Evolutionary conservation across 306 rosid genomes (phyloP).

Genomic region (Prunus dulcis): DNA sequence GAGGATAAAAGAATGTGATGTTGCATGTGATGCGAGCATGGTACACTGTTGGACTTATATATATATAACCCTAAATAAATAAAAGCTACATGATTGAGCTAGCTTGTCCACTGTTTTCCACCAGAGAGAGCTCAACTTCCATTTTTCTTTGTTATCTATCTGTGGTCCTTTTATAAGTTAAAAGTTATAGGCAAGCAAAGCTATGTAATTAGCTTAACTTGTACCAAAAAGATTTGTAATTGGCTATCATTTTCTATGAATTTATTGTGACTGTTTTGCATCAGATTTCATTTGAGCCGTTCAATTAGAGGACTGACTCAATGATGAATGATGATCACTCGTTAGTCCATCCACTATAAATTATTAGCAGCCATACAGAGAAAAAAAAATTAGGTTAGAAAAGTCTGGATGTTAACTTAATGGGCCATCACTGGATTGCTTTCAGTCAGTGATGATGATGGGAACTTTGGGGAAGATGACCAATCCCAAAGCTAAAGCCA

Average conservation of each 20-base stretch:
- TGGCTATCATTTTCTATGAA: slow-evolving; percentile 12
- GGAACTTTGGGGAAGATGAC: slow-evolving; percentile 6
- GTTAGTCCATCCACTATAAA: background rate
- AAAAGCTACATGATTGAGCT: slow-evolving; percentile 35
- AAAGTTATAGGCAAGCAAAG: no score
- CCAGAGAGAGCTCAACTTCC: background rate
- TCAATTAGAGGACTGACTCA: slow-evolving; percentile 9
- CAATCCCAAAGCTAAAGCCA: background rate
- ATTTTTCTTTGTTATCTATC: background rate
- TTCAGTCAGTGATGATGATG: slow-evolving; percentile 6
- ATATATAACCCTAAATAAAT: slow-evolving; percentile 3
- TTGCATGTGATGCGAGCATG: slow-evolving; percentile 64
- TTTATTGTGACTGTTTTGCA: background rate
- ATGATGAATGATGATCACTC: background rate
- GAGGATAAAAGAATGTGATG: slow-evolving; percentile 29
- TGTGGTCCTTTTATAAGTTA: background rate
- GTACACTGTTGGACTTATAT: slow-evolving; percentile 22
- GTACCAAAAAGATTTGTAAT: background rate
- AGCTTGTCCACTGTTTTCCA: slow-evolving; percentile 15
- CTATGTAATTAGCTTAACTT: background rate
- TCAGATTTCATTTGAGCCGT: background rate
- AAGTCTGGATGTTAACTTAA: slow-evolving; percentile 12
- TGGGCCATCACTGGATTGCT: slow-evolving; percentile 16
- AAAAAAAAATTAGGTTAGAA: slow-evolving; percentile 37
- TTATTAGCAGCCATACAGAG: background rate